phyloP scores from a whole-genome alignment of 306 rosid genomes.

The Casuarina glauca region DNA sequence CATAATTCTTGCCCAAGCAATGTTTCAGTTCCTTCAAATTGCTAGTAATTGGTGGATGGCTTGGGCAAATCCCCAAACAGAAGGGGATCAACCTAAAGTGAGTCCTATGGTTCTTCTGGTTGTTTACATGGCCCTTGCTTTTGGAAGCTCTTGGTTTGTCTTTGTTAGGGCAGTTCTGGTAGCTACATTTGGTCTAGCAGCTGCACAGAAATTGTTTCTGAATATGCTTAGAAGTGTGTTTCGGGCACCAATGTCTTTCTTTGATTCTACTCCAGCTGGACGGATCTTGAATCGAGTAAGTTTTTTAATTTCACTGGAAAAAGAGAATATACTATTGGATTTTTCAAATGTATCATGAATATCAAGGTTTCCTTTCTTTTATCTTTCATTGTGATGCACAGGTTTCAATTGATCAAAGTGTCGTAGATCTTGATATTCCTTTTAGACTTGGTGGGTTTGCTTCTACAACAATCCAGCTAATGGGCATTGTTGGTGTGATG shows the following conservation, averaged over 20 bases:
- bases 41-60: conserved; percentile 99
- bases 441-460: conserved; percentile 97
- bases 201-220: conserved; percentile 79
- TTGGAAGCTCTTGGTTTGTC: conserved; percentile 89
- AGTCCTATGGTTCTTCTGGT: conserved; percentile 73
- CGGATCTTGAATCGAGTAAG: conserved; percentile 93
- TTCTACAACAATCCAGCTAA: conserved; percentile 86
- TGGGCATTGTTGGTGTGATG: conserved; percentile 93
- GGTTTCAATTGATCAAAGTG: conserved; percentile 98
- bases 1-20: conserved; percentile 77
- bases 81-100: conserved; percentile 85
- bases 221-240: conserved; percentile 88
- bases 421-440: conserved; percentile 97
- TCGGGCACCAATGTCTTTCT: conserved; percentile 92
- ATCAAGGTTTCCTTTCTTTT: background rate
- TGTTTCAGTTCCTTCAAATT: conserved; percentile 98
- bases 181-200: conserved; percentile 92
- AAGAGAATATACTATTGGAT: background rate
- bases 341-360: background rate
- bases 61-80: conserved; percentile 99
- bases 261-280: conserved; percentile 95
- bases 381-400: conserved; percentile 23
- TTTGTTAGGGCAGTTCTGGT: conserved; percentile 83
- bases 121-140: conserved; percentile 96
- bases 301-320: conserved; percentile 24